Conservation (phyloP, 2,329 filamentous ascomycete species). For the Nectriaceae sp. region DNA sequence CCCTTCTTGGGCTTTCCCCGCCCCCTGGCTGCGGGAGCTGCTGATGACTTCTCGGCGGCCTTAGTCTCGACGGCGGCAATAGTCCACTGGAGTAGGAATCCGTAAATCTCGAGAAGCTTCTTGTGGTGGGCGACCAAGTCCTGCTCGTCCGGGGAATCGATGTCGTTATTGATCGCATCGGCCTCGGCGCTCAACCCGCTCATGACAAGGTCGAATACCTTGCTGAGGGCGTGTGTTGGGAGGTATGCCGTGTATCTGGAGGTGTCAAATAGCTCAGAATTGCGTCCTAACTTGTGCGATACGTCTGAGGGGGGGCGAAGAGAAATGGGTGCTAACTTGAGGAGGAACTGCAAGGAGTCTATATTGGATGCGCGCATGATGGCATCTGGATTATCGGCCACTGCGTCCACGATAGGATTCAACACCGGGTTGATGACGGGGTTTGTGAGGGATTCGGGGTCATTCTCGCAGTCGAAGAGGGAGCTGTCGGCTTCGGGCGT, state of each 20-base stretch:
- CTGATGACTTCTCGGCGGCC: slow-evolving; percentile 82
- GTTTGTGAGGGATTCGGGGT: slow-evolving; percentile 79
- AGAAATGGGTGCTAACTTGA: slow-evolving; percentile 82
- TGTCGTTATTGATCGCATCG: slow-evolving; percentile 80
- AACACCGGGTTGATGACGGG: slow-evolving; percentile 81
- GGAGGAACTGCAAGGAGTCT: slow-evolving; percentile 90
- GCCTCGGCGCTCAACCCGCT: slow-evolving; percentile 85
- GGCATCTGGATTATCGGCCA: slow-evolving; percentile 89
- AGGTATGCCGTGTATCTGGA: slow-evolving; percentile 81
- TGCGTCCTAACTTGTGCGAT: slow-evolving; percentile 23
- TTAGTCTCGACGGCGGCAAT: slow-evolving; percentile 93
- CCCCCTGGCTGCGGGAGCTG: slow-evolving; percentile 67
- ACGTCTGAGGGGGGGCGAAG: slow-evolving; percentile 21
- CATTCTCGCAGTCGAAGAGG: slow-evolving; percentile 88
- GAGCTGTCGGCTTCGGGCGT: slow-evolving; percentile 84
- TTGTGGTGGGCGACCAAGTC: slow-evolving; percentile 86
- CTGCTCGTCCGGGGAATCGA: slow-evolving; percentile 85
- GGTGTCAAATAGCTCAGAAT: slow-evolving; percentile 52
- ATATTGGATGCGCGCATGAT: slow-evolving; percentile 78
- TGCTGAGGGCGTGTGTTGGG: slow-evolving; percentile 81
- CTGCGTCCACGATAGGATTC: slow-evolving; percentile 88
- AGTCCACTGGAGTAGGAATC: slow-evolving; percentile 92
- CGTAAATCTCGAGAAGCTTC: slow-evolving; percentile 88
- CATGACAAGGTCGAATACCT: slow-evolving; percentile 87
- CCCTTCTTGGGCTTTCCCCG: slow-evolving; percentile 77